Percentiles rank a stretch among this genome's conserved stretches.
Conservation (phyloP, 192 early-diverging fungal species). For the Thamnidium elegans region DNA sequence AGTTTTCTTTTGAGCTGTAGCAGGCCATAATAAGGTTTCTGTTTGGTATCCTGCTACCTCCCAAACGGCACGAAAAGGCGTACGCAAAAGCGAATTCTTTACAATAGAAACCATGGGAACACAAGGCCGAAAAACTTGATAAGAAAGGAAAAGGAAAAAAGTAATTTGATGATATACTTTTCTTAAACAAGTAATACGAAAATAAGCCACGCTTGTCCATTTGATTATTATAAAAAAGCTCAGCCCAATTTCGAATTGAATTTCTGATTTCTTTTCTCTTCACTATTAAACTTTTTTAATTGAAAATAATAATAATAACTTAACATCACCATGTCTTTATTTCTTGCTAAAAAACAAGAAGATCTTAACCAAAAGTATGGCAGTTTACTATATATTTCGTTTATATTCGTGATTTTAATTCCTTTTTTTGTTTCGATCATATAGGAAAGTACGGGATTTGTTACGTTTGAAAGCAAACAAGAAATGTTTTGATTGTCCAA, state of each 20-base stretch:
- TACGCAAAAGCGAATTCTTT: conserved; percentile 6
- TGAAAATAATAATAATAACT: background rate
- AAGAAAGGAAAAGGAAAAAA: conserved; percentile 3
- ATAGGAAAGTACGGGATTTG: conserved; percentile 16
- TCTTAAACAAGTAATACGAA: background rate
- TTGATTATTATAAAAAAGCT: background rate
- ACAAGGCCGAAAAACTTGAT: background rate
- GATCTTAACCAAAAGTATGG: conserved; percentile 27
- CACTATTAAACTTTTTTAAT: background rate
- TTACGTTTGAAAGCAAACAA: conserved; percentile 35
- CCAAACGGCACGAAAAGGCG: conserved; percentile 32
- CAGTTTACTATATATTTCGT: background rate
- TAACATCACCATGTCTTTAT: conserved; percentile 32
- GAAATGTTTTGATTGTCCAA: conserved; percentile 52
- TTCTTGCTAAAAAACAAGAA: conserved; percentile 38
- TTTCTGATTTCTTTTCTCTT: conserved; percentile 4
- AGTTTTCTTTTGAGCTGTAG: conserved; percentile 26
- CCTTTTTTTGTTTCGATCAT: conserved; percentile 26
- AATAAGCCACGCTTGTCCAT: conserved; percentile 11
- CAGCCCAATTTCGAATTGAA: background rate
- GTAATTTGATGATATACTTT: background rate
- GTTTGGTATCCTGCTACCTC: conserved; percentile 32
- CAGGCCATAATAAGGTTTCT: conserved; percentile 43
- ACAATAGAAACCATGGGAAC: background rate
- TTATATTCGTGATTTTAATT: conserved; percentile 11